Percentiles rank a stretch among this genome's conserved stretches.
Conservation (phyloP, 257 asterid species). For the Fraxinus excelsior region DNA sequence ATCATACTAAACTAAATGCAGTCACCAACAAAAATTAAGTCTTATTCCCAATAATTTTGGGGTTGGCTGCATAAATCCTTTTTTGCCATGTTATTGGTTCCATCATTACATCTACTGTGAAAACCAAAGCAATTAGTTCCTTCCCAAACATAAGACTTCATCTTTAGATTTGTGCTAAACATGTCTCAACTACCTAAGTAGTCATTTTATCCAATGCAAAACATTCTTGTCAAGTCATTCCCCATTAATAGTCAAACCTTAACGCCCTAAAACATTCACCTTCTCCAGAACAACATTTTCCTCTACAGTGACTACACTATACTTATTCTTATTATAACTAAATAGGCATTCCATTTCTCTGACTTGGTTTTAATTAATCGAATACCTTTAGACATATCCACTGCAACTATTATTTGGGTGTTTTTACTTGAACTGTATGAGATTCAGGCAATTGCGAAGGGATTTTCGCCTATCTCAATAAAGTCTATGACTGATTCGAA, state of each 20-base stretch:
- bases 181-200: neutral
- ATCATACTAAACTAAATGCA: neutral
- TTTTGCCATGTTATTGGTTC: too few relatives aligned
- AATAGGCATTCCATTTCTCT: neutral
- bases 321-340: neutral
- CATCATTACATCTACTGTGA: too few relatives aligned
- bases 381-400: neutral
- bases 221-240: neutral
- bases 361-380: neutral
- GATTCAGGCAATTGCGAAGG: too few relatives aligned
- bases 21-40: neutral
- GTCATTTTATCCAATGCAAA: neutral
- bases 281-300: neutral
- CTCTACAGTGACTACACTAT: neutral
- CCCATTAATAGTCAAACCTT: neutral
- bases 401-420: too few relatives aligned
- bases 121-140: too few relatives aligned
- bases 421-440: too few relatives aligned
- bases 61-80: neutral
- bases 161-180: neutral
- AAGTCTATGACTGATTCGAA: too few relatives aligned
- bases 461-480: too few relatives aligned
- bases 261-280: neutral
- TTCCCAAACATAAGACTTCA: neutral
- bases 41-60: neutral